Percentiles rank a stretch among this genome's conserved stretches.
Conservation (phyloP, 768 basidiomycete species). For the Naganishia vishniacii region DNA sequence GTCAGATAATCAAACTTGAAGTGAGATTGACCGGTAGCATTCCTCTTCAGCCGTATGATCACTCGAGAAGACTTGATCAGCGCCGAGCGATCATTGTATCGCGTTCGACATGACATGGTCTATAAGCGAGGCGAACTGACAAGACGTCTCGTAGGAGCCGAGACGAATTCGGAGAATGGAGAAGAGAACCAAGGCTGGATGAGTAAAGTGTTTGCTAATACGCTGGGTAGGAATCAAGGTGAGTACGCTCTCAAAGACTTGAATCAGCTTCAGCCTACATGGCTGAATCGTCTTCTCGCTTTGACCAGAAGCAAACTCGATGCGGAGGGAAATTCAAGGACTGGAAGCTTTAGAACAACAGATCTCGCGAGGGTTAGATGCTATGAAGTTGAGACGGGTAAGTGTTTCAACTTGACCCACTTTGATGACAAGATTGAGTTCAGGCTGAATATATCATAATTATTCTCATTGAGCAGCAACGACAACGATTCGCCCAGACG, state of each 20-base stretch:
- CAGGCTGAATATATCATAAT: no score
- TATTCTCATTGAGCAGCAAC: conserved; percentile 33
- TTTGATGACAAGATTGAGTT: no score
- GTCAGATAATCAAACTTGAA: no score
- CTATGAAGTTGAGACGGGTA: conserved; percentile 40
- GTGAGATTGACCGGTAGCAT: background rate
- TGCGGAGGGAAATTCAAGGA: conserved; percentile 39
- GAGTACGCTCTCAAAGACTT: conserved; percentile 7
- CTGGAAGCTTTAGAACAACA: conserved; percentile 42
- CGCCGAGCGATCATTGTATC: conserved; percentile 44
- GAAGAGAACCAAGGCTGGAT: conserved; percentile 32
- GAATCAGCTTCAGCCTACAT: no score
- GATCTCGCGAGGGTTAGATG: conserved; percentile 35
- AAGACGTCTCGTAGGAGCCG: conserved; percentile 6
- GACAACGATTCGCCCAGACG: conserved; percentile 42
- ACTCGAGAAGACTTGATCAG: conserved; percentile 39
- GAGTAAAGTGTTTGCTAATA: conserved; percentile 36
- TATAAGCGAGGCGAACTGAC: conserved; percentile 36
- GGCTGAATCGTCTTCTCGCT: background rate
- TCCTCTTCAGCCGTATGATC: conserved; percentile 30
- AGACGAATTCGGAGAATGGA: background rate
- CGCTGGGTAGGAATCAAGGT: conserved; percentile 33
- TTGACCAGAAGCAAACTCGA: conserved; percentile 5
- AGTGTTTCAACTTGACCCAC: conserved; percentile 26
- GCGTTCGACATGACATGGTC: conserved; percentile 41